A percentile compares a stretch with the other conserved stretches of the same genome.
Evolutionary conservation across 768 basidiomycete genomes (phyloP).

Genomic region (Agrocybe pediades): DNA sequence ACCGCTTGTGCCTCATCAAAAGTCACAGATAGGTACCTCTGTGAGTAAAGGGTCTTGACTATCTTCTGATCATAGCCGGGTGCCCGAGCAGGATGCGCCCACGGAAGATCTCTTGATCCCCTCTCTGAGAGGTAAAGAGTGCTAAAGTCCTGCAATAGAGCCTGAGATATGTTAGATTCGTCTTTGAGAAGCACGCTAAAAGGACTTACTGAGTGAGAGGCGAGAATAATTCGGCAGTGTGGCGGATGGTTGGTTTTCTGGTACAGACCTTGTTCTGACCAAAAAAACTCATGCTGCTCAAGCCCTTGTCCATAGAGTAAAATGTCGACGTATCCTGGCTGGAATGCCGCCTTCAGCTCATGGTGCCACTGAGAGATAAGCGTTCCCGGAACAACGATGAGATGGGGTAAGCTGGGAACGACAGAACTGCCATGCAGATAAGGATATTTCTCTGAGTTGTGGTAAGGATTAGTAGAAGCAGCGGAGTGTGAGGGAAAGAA

Average conservation of each 20-base stretch:
- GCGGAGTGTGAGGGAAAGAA: not conserved
- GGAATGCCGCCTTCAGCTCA: conserved; percentile 17
- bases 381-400: conserved; percentile 24
- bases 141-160: conserved; percentile 16
- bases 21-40: conserved; percentile 8
- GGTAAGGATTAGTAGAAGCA: not conserved
- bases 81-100: conserved; percentile 11
- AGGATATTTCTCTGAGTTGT: not conserved
- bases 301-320: conserved; percentile 14
- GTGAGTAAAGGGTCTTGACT: conserved; percentile 12
- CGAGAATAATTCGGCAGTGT: conserved; percentile 23
- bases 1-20: conserved; percentile 23
- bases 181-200: too few species aligned
- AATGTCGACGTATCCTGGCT: conserved; percentile 20
- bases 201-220: conserved; percentile 26
- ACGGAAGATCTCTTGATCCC: conserved; percentile 13
- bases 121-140: not conserved
- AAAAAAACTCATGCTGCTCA: too few species aligned
- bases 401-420: not conserved
- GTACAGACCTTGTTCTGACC: too few species aligned
- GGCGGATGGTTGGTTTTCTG: too few species aligned
- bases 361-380: conserved; percentile 21
- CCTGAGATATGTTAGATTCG: too few species aligned
- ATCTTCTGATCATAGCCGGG: not conserved
- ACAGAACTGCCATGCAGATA: not conserved